Evolutionary conservation across 2,329 filamentous ascomycete species (phyloP).

Genomic region (Acarospora socialis): DNA sequence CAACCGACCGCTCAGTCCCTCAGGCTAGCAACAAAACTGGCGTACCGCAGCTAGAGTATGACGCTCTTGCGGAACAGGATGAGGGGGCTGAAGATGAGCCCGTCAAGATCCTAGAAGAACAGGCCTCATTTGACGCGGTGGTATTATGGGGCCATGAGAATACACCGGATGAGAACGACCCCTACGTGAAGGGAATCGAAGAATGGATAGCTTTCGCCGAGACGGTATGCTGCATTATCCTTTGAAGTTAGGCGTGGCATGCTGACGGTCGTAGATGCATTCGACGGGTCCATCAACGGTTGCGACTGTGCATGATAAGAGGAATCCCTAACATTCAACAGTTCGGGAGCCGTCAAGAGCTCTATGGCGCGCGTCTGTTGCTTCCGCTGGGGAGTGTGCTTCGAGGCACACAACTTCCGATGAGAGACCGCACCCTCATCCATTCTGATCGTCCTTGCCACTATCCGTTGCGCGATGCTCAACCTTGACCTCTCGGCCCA

Average conservation of each 20-base stretch:
- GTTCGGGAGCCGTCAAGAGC: too few relatives aligned
- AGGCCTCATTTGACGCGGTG: constrained; percentile 58
- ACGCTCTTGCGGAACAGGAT: constrained; percentile 25
- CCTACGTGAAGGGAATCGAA: constrained; percentile 58
- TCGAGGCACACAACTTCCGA: too few relatives aligned
- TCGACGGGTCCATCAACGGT: too few relatives aligned
- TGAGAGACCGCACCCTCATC: too few relatives aligned
- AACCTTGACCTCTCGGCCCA: too few relatives aligned
- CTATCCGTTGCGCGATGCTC: too few relatives aligned
- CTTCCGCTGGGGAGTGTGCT: too few relatives aligned
- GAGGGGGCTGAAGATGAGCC: constrained; percentile 34
- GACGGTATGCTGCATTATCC: constrained; percentile 35
- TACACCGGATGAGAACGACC: constrained; percentile 49
- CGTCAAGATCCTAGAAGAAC: constrained; percentile 43
- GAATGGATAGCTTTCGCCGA: constrained; percentile 70
- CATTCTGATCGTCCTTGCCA: too few relatives aligned
- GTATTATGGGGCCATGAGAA: constrained; percentile 75
- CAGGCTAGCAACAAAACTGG: constrained; percentile 7
- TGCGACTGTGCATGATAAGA: too few relatives aligned
- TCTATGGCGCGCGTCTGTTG: too few relatives aligned
- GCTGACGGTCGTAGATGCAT: constrained; percentile 4
- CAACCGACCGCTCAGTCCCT: constrained; percentile 18
- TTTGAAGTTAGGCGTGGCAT: background rate
- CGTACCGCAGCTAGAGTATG: constrained; percentile 1
- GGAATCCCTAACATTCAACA: too few relatives aligned